Conservation (phyloP, 495 filamentous ascomycete genomes). For the Hypoxylon lenormandii region DNA sequence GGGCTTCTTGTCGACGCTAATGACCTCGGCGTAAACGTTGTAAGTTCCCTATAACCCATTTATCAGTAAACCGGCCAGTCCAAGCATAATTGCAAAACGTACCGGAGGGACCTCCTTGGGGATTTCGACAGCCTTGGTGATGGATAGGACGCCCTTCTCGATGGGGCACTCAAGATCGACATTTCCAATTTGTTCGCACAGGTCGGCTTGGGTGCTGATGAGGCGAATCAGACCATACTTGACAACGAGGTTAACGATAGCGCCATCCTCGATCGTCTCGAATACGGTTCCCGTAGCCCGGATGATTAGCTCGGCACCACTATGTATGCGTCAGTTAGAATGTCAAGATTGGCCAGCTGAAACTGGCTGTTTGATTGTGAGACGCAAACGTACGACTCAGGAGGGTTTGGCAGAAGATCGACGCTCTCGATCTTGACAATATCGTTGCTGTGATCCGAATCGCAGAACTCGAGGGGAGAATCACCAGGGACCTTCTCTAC, state of each 20-base stretch:
- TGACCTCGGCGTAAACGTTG: conserved; percentile 86
- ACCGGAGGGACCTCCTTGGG: conserved; percentile 91
- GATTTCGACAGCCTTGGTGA: conserved; percentile 85
- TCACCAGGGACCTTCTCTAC: conserved; percentile 73
- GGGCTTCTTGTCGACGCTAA: conserved; percentile 70
- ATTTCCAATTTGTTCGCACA: conserved; percentile 88
- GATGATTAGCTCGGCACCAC: conserved; percentile 83
- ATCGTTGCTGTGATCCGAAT: conserved; percentile 67
- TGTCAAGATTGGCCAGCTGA: too few relatives aligned
- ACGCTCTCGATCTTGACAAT: conserved; percentile 81
- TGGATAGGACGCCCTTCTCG: conserved; percentile 73
- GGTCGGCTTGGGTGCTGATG: conserved; percentile 78
- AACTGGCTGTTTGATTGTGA: not conserved
- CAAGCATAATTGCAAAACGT: conserved; percentile 54
- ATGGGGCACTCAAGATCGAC: conserved; percentile 92
- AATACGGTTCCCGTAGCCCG: conserved; percentile 77
- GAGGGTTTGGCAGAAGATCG: conserved; percentile 86
- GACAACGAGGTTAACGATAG: conserved; percentile 82
- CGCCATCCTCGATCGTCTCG: conserved; percentile 76
- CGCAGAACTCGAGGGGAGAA: conserved; percentile 81
- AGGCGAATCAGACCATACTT: conserved; percentile 94
- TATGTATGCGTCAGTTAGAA: conserved; percentile 54
- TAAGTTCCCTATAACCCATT: conserved; percentile 78
- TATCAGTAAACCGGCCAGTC: conserved; percentile 15
- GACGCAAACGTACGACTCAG: conserved; percentile 74